Percentiles rank a stretch among this genome's conserved stretches.
Conservation (phyloP, 2,329 filamentous ascomycete genomes). For the Cladosporium sp. region DNA sequence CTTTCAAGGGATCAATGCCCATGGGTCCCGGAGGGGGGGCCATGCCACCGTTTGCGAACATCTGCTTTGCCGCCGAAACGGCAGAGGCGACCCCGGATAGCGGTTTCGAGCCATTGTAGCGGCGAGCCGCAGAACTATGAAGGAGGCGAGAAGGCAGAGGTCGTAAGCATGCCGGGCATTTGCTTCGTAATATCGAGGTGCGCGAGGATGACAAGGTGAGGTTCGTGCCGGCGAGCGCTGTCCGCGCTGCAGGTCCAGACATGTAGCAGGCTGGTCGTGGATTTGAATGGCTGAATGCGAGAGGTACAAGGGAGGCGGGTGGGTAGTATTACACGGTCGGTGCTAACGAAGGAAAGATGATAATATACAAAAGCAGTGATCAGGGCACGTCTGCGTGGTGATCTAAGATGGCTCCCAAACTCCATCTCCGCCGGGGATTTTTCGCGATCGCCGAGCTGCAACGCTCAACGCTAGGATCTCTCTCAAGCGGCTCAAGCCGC, state of each 20-base stretch:
- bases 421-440: constrained; percentile 9
- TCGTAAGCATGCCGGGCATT: constrained; percentile 29
- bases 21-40: constrained; percentile 58
- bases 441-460: constrained; percentile 8
- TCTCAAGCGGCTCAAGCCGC: background rate
- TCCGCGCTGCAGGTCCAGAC: constrained; percentile 28
- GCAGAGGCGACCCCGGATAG: constrained; percentile 69
- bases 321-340: background rate
- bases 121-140: constrained; percentile 24
- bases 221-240: constrained; percentile 28
- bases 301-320: background rate
- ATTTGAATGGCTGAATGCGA: background rate
- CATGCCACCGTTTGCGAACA: constrained; percentile 60
- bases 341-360: background rate
- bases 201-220: constrained; percentile 17
- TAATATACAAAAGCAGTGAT: background rate
- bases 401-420: background rate
- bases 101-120: constrained; percentile 32
- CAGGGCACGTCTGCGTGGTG: background rate
- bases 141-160: constrained; percentile 22
- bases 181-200: background rate
- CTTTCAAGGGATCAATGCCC: constrained; percentile 77
- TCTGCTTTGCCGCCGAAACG: constrained; percentile 59
- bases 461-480: background rate
- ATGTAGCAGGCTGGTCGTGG: constrained; percentile 18